phyloP scores from a whole-genome alignment of 352 stramenopile species.

The Phytopythium chamaehyphon region DNA sequence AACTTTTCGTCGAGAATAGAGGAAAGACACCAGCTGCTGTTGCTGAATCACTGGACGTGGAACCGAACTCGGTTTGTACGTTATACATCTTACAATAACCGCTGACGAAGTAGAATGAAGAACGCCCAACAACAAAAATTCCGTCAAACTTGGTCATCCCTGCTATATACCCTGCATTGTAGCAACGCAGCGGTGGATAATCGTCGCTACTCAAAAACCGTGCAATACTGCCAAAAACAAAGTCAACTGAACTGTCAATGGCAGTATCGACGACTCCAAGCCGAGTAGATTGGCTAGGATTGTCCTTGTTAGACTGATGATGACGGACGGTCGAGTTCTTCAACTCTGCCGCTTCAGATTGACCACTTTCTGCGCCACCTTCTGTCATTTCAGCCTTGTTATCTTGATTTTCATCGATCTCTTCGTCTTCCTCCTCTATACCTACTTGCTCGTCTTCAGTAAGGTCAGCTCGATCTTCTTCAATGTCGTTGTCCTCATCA shows the following conservation, averaged over 20 bases:
- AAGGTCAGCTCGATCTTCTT: conserved; percentile 21
- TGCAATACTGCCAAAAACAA: conserved; percentile 49
- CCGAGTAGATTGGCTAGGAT: conserved; percentile 7
- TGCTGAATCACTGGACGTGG: not conserved
- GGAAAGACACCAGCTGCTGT: conserved; percentile 1
- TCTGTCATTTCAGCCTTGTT: too few species aligned
- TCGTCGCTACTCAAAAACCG: conserved; percentile 64
- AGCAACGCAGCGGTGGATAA: conserved; percentile 53
- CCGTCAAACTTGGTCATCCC: conserved; percentile 58
- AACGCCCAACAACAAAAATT: conserved; percentile 48
- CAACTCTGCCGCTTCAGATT: too few species aligned
- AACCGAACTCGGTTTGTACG: conserved; percentile 4
- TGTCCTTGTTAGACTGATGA: conserved; percentile 3
- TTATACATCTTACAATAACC: conserved; percentile 54
- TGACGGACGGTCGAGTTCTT: not conserved
- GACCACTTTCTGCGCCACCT: too few species aligned
- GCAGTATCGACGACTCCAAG: conserved; percentile 13
- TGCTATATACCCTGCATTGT: conserved; percentile 49
- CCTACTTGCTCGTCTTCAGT: conserved; percentile 31
- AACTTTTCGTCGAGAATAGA: not conserved
- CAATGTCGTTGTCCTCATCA: conserved; percentile 21
- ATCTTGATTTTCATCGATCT: not conserved
- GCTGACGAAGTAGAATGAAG: conserved; percentile 64
- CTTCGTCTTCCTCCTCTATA: conserved; percentile 7
- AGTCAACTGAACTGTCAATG: conserved; percentile 47